Evolutionary conservation across 345 rosid species (phyloP).

Genomic region (Gossypium thurberi): DNA sequence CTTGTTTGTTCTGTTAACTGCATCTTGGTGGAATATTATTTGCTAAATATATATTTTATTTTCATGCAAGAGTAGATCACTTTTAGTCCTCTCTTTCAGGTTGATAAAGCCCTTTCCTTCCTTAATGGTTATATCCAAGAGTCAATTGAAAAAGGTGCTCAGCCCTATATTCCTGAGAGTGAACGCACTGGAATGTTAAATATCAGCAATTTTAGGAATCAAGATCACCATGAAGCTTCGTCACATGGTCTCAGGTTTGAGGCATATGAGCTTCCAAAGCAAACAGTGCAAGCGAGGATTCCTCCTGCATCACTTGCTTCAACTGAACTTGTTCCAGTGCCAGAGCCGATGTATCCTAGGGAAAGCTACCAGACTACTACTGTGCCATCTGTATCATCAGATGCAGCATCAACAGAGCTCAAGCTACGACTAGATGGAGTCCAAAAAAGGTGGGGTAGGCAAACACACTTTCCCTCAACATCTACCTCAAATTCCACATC

Average conservation of each 20-base stretch:
- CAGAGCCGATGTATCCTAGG: conserved; percentile 54
- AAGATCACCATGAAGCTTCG: conserved; percentile 56
- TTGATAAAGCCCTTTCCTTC: conserved; percentile 71
- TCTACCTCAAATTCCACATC: conserved; percentile 42
- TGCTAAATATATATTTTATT: neutral
- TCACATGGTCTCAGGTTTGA: conserved; percentile 83
- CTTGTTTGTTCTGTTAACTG: neutral
- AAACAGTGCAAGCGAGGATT: conserved; percentile 34
- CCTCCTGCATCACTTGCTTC: conserved; percentile 41
- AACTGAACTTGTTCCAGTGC: conserved; percentile 66
- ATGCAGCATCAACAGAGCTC: conserved; percentile 51
- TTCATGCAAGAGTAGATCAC: neutral
- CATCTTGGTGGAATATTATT: neutral
- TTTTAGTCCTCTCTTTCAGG: conserved; percentile 41
- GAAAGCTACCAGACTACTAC: conserved; percentile 44
- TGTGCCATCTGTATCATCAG: conserved; percentile 44
- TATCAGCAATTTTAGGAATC: conserved; percentile 47
- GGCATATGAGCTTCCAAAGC: conserved; percentile 92
- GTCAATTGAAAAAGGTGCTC: conserved; percentile 71
- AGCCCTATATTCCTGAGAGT: conserved; percentile 74
- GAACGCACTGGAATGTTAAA: conserved; percentile 55
- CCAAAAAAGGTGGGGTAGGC: conserved; percentile 90
- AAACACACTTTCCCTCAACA: conserved; percentile 47
- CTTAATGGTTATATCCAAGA: conserved; percentile 64
- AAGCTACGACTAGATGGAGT: conserved; percentile 96